Evolutionary conservation across 805 yeast species (phyloP), one percentile per base, ranked within the genome.

Genomic region (Teunomyces panamensis): DNA sequence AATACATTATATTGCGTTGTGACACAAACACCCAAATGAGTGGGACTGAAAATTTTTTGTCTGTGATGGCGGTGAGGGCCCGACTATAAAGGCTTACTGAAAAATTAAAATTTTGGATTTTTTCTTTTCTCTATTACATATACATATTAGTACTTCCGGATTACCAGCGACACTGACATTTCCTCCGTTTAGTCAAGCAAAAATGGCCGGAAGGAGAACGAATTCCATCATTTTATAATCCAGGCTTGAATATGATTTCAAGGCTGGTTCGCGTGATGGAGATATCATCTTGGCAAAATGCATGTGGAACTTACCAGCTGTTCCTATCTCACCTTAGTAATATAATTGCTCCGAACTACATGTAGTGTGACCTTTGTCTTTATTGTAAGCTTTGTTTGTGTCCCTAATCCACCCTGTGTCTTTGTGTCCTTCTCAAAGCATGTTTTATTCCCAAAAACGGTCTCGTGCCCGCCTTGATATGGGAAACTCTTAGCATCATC

Each of bases 171-270:
- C 53, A 65, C 75, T 70, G 61, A 69, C 45, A 42, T 32, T 58
- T 50, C 62, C 56, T 56, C 73, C 55, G 56, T 73, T 71, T 67
- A 67, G 74, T 66, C 57, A 55, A 70, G 78, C 78, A 73, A 45
- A 71, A 73, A 73, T 73, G 78, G 78, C 78, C 68, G 69, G 73
- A 73, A 67, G 77, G 65, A 73, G 75, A 73, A 48, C 47, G 57
- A 30, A 34, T 20, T 33, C 63, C 64, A 51, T 56, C 66, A 62
- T 59, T 64, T 58, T 62, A 66, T 63, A 70, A 71, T 71, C 73
- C 67, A 65, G 55, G 26, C 48, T 55, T 44, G 24, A 46, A 27
- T 24, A 37, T 30, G 24, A 20, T 26, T 51, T 57, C 52, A 51
- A 41, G 50, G 44, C 51, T 65, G 70, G 73, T 73, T 73, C 76